Evolutionary conservation across 2,329 filamentous ascomycete genomes (phyloP).

Genomic region (Penicillium paneum): DNA sequence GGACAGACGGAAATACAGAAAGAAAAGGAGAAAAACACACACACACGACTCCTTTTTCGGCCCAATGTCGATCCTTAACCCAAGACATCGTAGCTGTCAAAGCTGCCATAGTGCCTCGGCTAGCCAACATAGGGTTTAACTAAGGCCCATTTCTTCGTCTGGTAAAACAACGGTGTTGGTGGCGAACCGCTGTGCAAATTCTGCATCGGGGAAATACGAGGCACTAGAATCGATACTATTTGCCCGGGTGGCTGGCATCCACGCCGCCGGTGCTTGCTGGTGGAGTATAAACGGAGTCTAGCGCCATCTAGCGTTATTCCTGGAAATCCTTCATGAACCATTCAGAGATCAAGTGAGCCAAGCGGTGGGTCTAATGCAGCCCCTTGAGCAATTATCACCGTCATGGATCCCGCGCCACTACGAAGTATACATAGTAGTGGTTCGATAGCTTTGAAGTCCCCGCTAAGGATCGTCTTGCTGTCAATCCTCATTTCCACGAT

Average conservation of each 20-base stretch:
- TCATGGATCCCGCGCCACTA: neutral
- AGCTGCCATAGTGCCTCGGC: constrained; percentile 15
- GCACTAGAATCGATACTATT: constrained; percentile 3
- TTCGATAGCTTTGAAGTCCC: constrained; percentile 2
- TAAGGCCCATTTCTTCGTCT: constrained; percentile 1
- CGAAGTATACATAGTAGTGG: neutral
- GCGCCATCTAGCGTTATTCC: neutral
- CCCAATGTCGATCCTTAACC: neutral
- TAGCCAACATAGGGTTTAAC: constrained; percentile 13
- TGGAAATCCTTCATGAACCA: constrained; percentile 7
- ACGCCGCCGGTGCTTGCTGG: neutral
- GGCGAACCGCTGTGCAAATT: constrained; percentile 3
- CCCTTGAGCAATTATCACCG: constrained; percentile 3
- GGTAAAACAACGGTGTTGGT: constrained; percentile 10
- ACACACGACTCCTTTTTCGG: neutral
- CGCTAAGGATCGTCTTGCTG: neutral
- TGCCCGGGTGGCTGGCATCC: neutral
- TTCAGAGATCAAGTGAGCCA: neutral
- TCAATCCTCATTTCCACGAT: constrained; percentile 5
- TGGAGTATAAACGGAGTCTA: constrained; percentile 2
- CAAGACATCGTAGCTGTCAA: neutral
- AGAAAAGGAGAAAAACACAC: neutral
- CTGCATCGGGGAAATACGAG: constrained; percentile 3
- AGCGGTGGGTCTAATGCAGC: constrained; percentile 1
- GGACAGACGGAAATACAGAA: neutral